phyloP scores from a whole-genome alignment of 306 rosid species.

The Amphicarpaea edgeworthii region DNA sequence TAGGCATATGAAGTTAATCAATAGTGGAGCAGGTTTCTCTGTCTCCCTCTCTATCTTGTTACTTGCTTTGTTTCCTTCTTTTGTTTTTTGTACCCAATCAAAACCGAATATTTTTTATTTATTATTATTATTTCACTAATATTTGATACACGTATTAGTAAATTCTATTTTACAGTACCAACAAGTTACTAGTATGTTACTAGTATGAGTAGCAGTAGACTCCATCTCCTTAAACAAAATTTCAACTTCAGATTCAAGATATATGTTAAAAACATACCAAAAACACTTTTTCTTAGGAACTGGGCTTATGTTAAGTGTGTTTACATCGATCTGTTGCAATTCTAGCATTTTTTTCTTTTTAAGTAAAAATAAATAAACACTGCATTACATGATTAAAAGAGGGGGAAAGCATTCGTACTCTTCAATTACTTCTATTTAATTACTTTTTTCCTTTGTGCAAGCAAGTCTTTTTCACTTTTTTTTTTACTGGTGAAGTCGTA shows the following conservation, averaged over 20 bases:
- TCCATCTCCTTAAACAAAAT: too few relatives aligned
- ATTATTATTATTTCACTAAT: too few relatives aligned
- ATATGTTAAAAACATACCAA: too few relatives aligned
- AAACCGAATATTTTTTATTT: background rate
- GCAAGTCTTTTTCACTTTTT: background rate
- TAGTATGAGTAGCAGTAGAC: too few relatives aligned
- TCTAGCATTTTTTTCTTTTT: background rate
- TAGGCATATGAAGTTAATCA: slow-evolving; percentile 25
- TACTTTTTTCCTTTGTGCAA: background rate
- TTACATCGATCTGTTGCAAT: background rate
- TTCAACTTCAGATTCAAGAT: too few relatives aligned
- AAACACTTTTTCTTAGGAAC: background rate
- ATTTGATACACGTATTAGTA: too few relatives aligned
- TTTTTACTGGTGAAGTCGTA: background rate
- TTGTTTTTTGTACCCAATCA: background rate
- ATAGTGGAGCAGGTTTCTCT: slow-evolving; percentile 41
- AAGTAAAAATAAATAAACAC: background rate
- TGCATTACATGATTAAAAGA: background rate
- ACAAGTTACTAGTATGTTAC: too few relatives aligned
- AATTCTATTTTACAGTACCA: too few relatives aligned
- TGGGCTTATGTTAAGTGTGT: background rate
- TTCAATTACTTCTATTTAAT: slow-evolving; percentile 6
- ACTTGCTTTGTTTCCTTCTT: slow-evolving; percentile 31
- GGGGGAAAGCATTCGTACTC: background rate
- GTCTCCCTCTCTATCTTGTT: slow-evolving; percentile 15